Conservation (phyloP, 129 eudicot genomes). For the Ambrosia trifida region DNA sequence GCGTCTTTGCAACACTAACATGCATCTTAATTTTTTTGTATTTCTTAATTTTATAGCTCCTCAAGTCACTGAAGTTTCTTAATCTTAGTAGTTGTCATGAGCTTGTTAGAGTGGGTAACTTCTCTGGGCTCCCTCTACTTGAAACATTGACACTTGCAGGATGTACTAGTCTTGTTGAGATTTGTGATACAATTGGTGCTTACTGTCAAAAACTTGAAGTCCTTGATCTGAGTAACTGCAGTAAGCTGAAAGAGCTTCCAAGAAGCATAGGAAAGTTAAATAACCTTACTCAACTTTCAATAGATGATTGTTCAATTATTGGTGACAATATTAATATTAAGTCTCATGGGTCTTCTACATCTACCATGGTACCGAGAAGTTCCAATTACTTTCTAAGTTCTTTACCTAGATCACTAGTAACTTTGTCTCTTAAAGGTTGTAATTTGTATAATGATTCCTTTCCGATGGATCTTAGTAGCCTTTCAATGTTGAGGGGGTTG, state of each 20-base stretch:
- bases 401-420: constrained; percentile 16
- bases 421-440: constrained; percentile 4
- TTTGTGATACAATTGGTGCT: constrained; percentile 18
- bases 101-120: constrained; percentile 25
- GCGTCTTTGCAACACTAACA: not conserved
- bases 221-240: constrained; percentile 21
- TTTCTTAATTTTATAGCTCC: constrained; percentile 11
- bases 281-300: not conserved
- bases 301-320: constrained; percentile 13
- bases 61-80: constrained; percentile 31
- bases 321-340: not conserved
- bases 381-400: not conserved
- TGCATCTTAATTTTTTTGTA: not conserved
- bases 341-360: not conserved
- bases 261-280: constrained; percentile 18
- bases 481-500: constrained; percentile 13
- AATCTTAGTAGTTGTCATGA: constrained; percentile 17
- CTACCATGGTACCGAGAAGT: not conserved
- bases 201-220: constrained; percentile 8
- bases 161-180: constrained; percentile 17
- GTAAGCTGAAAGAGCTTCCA: constrained; percentile 16
- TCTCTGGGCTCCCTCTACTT: constrained; percentile 26
- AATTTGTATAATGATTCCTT: constrained; percentile 22
- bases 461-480: constrained; percentile 18
- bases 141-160: constrained; percentile 17